These are phyloP conservation scores for Tetrahymena elliotti DNA, from an alignment of 73 alveolate genomes.

Conservation along the genomic window DNA sequence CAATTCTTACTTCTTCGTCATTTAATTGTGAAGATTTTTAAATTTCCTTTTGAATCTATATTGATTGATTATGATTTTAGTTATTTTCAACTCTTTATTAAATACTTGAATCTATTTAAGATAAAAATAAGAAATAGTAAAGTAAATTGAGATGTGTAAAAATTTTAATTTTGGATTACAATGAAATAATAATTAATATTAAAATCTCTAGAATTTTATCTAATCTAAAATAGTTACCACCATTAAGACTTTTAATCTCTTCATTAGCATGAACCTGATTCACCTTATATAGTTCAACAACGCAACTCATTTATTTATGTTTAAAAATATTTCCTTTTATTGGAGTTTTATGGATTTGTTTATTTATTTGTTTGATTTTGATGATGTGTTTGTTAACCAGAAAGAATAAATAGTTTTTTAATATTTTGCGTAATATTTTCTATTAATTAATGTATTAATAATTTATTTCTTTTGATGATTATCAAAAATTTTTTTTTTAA, in stretches of 20 bases:
- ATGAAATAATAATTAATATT: no score
- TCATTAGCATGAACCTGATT: background rate
- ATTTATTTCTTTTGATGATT: no score
- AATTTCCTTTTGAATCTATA: no score
- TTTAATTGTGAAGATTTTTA: background rate
- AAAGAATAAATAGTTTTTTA: no score
- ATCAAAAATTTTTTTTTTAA: no score
- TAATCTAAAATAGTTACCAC: background rate
- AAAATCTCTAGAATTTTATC: background rate
- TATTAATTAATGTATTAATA: no score
- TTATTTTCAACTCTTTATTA: background rate
- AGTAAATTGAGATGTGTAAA: background rate
- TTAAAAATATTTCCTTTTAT: no score
- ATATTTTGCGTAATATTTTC: no score
- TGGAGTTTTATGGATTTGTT: no score
- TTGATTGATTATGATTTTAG: background rate
- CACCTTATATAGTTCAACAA: background rate
- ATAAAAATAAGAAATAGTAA: background rate
- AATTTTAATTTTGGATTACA: background rate
- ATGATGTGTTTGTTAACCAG: no score
- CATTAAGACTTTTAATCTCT: background rate
- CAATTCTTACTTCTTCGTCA: background rate
- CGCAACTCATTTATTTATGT: background rate
- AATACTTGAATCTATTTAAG: background rate
- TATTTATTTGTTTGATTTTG: no score